These are phyloP conservation scores for Udeniomyces megalosporus DNA, from an alignment of 768 basidiomycete genomes.

Conservation along the genomic window DNA sequence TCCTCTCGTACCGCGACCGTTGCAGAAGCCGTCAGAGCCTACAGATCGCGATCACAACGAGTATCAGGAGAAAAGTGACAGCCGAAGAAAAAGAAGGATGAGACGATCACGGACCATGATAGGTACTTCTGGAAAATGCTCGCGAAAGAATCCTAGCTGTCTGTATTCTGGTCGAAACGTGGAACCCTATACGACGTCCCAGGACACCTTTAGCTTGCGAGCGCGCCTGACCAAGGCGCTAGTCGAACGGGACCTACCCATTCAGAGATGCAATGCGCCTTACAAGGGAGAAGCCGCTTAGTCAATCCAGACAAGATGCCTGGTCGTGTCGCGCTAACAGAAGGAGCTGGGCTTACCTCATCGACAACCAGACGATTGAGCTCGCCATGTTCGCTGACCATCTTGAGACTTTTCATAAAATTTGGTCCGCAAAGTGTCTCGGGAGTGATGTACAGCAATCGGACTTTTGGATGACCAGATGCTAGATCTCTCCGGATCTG, in stretches of 20 bases:
- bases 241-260: conserved; percentile 12
- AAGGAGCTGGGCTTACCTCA: conserved; percentile 45
- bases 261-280: conserved; percentile 30
- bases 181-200: background rate
- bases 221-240: background rate
- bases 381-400: conserved; percentile 40
- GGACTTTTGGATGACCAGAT: conserved; percentile 42
- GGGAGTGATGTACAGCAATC: conserved; percentile 64
- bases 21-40: conserved; percentile 30
- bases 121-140: conserved; percentile 49
- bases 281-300: no score
- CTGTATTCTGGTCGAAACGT: conserved; percentile 36
- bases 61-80: background rate
- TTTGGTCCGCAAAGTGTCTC: conserved; percentile 49
- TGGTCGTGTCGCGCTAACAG: no score
- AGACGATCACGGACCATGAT: conserved; percentile 41
- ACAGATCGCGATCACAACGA: no score
- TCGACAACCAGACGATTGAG: conserved; percentile 65
- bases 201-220: background rate
- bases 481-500: conserved; percentile 50
- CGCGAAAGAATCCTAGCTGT: conserved; percentile 51
- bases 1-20: conserved; percentile 46
- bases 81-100: background rate
- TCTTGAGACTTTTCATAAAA: conserved; percentile 39
- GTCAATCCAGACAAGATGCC: no score